A percentile compares a stretch with the other conserved stretches of the same genome.
phyloP scores from a whole-genome alignment of 345 rosid genomes.

The Lagerstroemia speciosa region DNA sequence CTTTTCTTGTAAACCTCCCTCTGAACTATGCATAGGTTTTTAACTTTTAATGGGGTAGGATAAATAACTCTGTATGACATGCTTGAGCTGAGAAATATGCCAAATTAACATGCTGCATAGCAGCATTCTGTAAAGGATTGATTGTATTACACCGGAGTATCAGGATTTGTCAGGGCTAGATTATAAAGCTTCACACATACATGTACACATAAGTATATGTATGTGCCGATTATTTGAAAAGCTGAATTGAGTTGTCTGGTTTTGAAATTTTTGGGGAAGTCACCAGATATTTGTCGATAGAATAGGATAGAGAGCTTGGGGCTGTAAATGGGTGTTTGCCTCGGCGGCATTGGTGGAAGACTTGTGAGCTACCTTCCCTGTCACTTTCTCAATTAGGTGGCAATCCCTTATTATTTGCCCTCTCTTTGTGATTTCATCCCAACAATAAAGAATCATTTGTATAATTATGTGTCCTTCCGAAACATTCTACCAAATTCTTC shows the following conservation, averaged over 20 bases:
- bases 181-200: not conserved
- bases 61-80: no score
- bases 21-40: no score
- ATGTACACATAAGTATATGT: no score
- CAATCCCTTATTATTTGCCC: constrained; percentile 2
- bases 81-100: no score
- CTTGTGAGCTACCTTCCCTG: constrained; percentile 23
- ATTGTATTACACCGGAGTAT: no score
- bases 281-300: not conserved
- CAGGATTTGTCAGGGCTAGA: no score
- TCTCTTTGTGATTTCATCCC: not conserved
- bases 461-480: not conserved
- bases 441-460: not conserved
- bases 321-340: constrained; percentile 1
- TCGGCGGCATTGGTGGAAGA: constrained; percentile 16
- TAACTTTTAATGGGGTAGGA: no score
- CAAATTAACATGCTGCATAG: no score
- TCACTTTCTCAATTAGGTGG: constrained; percentile 12
- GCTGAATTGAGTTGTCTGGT: not conserved
- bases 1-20: not conserved
- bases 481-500: not conserved
- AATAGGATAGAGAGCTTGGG: constrained; percentile 1
- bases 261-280: not conserved
- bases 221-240: not conserved
- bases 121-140: no score